phyloP scores from a whole-genome alignment of 805 yeast species.

The Starmerella ratchasimensis region DNA sequence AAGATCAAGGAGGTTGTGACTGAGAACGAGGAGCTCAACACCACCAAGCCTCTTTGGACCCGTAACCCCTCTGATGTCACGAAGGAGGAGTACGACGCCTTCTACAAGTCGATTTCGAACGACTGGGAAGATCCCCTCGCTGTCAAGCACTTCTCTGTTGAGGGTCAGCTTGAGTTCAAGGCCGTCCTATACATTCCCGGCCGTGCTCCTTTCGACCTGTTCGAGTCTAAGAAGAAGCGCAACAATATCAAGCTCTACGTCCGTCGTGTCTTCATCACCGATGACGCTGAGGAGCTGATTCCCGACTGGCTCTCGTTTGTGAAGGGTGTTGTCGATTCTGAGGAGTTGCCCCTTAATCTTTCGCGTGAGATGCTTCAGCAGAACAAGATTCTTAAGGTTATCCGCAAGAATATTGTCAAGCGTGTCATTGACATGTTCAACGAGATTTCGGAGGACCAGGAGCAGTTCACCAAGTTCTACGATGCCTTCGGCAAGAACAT shows the following conservation, averaged over 20 bases:
- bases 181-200: constrained; percentile 95
- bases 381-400: constrained; percentile 98
- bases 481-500: constrained; percentile 94
- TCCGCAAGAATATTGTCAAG: constrained; percentile 98
- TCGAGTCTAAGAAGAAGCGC: constrained; percentile 98
- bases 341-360: constrained; percentile 97
- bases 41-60: constrained; percentile 98
- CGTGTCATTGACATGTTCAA: constrained; percentile 96
- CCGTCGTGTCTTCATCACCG: constrained; percentile 98
- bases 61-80: constrained; percentile 96
- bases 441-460: constrained; percentile 98
- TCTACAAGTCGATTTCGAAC: constrained; percentile 97
- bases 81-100: constrained; percentile 96
- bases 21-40: constrained; percentile 96
- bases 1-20: constrained; percentile 84
- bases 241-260: constrained; percentile 96
- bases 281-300: constrained; percentile 96
- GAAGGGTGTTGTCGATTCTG: constrained; percentile 99
- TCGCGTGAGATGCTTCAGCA: constrained; percentile 99
- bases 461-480: constrained; percentile 98
- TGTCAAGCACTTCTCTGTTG: constrained; percentile 98
- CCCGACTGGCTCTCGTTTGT: constrained; percentile 98
- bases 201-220: constrained; percentile 98
- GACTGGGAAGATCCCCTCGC: constrained; percentile 99
- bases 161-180: constrained; percentile 99